Evolutionary conservation across 2,329 filamentous ascomycete species (phyloP), one percentile per base, ranked within the genome.

Genomic region (Paracamarosporium sp.): DNA sequence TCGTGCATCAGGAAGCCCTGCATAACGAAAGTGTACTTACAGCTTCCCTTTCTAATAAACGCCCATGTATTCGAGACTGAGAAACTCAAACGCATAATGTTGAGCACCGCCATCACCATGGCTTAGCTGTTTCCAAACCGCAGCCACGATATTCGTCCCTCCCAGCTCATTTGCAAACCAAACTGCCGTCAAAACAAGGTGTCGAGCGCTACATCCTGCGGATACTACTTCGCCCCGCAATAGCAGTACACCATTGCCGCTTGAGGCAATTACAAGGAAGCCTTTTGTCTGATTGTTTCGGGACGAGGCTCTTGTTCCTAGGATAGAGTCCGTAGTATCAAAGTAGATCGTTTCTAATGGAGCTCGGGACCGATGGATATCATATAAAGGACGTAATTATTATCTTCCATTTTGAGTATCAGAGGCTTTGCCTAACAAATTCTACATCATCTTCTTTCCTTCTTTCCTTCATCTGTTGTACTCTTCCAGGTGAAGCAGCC

Each of bases 51-150:
- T 6, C 20, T 15, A 15, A 31, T 38, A 50, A 38, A 41, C 45
- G 33, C 53, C 50, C 28, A 45, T 47, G 13, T 13, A 44, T 28
- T 6, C 28, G 17, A 5, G 15, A 48, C 41, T 5, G 38, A 33
- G 33, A 25, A 33, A 44, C 44, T 47, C 53, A 67, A 69, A 72
- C 67, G 69, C 69, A 70, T 70, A 63, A 69, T 59, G 56, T 60
- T 65, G 57, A 50, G 38, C 47, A 35, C 47, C 12, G 20, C 31
- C 36, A 30, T 44, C 11, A 35, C 45, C 33, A 43, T 33, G 24
- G 24, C 38, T 25, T 56, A 52, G 47, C 55, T 59, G 66, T 70
- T 68, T 71, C 40, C 50, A 63, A 64, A 57, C 55, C 30, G 43
- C 41, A 60, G 44, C 43, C 55, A 56, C 48, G 27, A 58, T 57